Conservation (phyloP, 257 asterid genomes). For the Anisodus acutangulus region DNA sequence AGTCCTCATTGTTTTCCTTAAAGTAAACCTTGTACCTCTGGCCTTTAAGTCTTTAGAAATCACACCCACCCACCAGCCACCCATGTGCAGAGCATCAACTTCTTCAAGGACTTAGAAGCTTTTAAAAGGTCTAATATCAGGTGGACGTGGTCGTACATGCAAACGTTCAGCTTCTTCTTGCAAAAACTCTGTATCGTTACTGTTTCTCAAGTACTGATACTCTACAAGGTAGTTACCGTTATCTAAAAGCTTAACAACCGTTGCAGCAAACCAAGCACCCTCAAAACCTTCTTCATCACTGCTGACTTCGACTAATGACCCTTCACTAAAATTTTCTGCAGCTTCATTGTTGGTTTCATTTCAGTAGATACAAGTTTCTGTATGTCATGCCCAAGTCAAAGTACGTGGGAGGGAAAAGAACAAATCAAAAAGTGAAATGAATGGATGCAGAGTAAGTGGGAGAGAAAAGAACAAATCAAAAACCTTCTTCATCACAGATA, state of each 20-base stretch:
- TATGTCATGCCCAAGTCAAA: slow-evolving; percentile 31
- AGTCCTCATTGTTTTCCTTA: slow-evolving; percentile 36
- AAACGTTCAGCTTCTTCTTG: slow-evolving; percentile 62
- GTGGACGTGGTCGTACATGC: slow-evolving; percentile 71
- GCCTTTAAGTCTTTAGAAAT: slow-evolving; percentile 43
- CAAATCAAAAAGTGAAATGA: not conserved
- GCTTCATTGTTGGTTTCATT: slow-evolving; percentile 30
- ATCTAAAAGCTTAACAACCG: slow-evolving; percentile 38
- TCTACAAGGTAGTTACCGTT: slow-evolving; percentile 52
- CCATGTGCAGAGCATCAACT: slow-evolving; percentile 58
- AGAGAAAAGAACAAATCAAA: not conserved
- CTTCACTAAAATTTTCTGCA: slow-evolving; percentile 43
- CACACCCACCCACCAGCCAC: slow-evolving; percentile 66
- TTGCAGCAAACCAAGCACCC: slow-evolving; percentile 74
- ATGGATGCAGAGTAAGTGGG: not conserved
- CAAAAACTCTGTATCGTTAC: slow-evolving; percentile 47
- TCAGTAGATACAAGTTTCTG: slow-evolving; percentile 41
- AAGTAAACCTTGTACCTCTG: slow-evolving; percentile 52
- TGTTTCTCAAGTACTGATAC: slow-evolving; percentile 54
- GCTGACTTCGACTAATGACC: slow-evolving; percentile 61
- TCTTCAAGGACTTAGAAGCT: slow-evolving; percentile 45
- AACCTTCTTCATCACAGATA: not conserved
- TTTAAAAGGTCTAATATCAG: slow-evolving; percentile 44
- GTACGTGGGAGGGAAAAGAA: slow-evolving; percentile 27
- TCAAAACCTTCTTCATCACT: slow-evolving; percentile 64